Evolutionary conservation across 768 basidiomycete genomes (phyloP).

Genomic region (Tulasnella sp.): DNA sequence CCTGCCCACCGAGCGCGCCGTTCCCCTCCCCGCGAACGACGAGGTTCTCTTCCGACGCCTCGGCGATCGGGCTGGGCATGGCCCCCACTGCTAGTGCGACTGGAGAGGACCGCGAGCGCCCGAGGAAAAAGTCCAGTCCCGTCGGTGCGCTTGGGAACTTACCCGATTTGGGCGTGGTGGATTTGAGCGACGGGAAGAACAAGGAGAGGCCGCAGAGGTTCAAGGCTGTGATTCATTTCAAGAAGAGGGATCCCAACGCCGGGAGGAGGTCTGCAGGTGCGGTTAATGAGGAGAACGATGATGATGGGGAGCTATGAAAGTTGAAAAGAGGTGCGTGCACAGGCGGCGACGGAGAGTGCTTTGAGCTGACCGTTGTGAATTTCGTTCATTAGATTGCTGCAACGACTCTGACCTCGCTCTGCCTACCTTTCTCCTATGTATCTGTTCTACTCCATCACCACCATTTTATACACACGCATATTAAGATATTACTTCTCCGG

Average conservation of each 20-base stretch:
- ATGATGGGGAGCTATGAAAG: not conserved
- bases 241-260: not conserved
- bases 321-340: not conserved
- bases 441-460: no score
- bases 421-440: no score
- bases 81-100: no score
- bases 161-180: constrained; percentile 8
- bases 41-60: not conserved
- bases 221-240: constrained; percentile 10
- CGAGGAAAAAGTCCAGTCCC: no score
- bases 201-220: constrained; percentile 7
- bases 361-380: not conserved
- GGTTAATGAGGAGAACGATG: not conserved
- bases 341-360: not conserved
- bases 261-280: not conserved
- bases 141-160: not conserved
- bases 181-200: constrained; percentile 9
- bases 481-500: no score
- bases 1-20: not conserved
- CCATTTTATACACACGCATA: no score
- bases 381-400: no score
- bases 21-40: not conserved
- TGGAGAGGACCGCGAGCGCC: no score
- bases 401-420: no score
- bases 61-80: no score